Conservation (phyloP, 495 filamentous ascomycete genomes). For the Talaromyces adpressus region DNA sequence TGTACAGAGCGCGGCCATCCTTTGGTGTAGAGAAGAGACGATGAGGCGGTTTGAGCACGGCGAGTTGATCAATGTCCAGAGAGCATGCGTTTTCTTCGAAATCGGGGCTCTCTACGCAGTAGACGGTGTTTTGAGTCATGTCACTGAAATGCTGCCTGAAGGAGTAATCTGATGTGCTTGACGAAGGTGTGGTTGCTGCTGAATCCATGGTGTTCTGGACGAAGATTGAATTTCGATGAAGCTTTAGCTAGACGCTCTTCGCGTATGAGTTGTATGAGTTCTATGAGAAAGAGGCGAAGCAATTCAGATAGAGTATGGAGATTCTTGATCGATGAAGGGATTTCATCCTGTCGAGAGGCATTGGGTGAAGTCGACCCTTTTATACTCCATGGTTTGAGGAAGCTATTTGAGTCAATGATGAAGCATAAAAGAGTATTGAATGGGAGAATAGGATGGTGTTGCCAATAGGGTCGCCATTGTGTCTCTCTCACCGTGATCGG, state of each 20-base stretch:
- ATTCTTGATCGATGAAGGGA: background rate
- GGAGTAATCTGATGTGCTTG: background rate
- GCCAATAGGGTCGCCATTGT: background rate
- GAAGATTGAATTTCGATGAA: background rate
- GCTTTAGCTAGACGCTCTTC: background rate
- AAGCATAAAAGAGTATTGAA: background rate
- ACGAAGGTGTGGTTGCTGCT: background rate
- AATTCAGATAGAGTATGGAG: background rate
- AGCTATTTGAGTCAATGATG: background rate
- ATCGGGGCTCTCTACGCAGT: background rate
- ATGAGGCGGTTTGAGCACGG: constrained; percentile 1
- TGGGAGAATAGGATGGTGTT: background rate
- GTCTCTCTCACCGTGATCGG: background rate
- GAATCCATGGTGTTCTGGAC: background rate
- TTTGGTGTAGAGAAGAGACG: background rate
- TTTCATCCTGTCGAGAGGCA: background rate
- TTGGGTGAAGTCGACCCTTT: background rate
- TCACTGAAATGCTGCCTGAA: background rate
- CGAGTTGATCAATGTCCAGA: background rate
- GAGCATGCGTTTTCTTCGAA: background rate
- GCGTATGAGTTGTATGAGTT: background rate
- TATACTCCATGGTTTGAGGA: background rate
- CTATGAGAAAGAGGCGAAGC: background rate
- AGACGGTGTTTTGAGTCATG: background rate
- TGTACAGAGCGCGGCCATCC: constrained; percentile 18